Percentiles rank a stretch among this genome's conserved stretches.
phyloP scores from a whole-genome alignment of 306 rosid genomes.

The Lablab purpureus region DNA sequence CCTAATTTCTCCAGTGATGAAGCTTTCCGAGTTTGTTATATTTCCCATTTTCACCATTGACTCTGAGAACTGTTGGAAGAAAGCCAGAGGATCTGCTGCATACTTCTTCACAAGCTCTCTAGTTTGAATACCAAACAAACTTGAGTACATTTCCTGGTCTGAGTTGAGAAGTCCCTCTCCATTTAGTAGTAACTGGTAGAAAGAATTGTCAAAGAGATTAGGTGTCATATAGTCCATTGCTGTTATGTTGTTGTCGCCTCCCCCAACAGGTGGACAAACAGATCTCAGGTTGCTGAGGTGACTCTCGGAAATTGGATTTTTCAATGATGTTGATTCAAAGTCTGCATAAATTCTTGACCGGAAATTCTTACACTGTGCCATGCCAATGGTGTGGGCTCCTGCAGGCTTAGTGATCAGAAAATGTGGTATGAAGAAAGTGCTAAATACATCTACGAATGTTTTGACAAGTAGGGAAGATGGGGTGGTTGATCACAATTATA shows the following conservation, averaged over 20 bases:
- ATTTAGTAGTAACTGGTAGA: slow-evolving; percentile 66
- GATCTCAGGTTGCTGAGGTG: slow-evolving; percentile 62
- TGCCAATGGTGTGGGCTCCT: slow-evolving; percentile 98
- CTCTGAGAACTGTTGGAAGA: slow-evolving; percentile 87
- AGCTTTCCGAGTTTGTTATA: slow-evolving; percentile 69
- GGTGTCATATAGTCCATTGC: slow-evolving; percentile 87
- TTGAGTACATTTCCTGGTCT: slow-evolving; percentile 85
- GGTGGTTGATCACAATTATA: background rate
- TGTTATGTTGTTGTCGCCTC: slow-evolving; percentile 66
- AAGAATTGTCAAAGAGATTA: slow-evolving; percentile 83
- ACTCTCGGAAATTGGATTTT: slow-evolving; percentile 57
- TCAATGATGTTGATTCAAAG: slow-evolving; percentile 54
- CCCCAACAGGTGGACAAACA: slow-evolving; percentile 61
- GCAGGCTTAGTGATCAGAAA: slow-evolving; percentile 44
- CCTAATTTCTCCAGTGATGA: slow-evolving; percentile 73
- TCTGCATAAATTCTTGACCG: slow-evolving; percentile 73
- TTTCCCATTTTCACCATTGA: slow-evolving; percentile 94
- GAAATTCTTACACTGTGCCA: slow-evolving; percentile 74
- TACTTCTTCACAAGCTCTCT: slow-evolving; percentile 73
- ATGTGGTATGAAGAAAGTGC: slow-evolving; percentile 9
- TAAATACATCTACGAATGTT: slow-evolving; percentile 18
- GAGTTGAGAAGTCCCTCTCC: slow-evolving; percentile 84
- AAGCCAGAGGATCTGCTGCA: slow-evolving; percentile 72
- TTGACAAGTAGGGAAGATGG: background rate
- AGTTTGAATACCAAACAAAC: slow-evolving; percentile 67